Conservation (phyloP, 805 yeast genomes). For the Kuraishia floccosa region DNA sequence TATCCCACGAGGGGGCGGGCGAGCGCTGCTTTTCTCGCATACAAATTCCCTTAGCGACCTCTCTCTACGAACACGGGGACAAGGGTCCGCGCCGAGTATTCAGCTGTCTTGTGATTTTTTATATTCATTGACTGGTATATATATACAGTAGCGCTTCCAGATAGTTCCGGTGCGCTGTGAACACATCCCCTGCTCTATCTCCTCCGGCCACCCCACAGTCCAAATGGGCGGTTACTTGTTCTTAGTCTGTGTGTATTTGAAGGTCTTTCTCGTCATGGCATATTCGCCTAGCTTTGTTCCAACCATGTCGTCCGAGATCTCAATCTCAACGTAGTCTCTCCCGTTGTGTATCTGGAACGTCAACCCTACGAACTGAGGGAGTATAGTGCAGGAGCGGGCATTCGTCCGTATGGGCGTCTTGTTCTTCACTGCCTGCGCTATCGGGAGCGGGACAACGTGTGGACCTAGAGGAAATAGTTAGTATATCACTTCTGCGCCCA, state of each 20-base stretch:
- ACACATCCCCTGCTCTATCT: too few species aligned
- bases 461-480: constrained; percentile 46
- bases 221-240: constrained; percentile 30
- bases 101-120: too few species aligned
- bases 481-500: too few species aligned
- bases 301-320: constrained; percentile 90
- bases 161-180: too few species aligned
- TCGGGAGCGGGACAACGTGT: constrained; percentile 88
- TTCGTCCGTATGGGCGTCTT: constrained; percentile 90
- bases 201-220: too few species aligned
- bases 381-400: constrained; percentile 87
- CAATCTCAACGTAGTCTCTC: constrained; percentile 81
- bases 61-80: too few species aligned
- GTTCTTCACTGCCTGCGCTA: constrained; percentile 69
- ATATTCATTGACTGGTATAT: too few species aligned
- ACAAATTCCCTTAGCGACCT: too few species aligned
- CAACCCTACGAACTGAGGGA: constrained; percentile 93
- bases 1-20: too few species aligned
- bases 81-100: too few species aligned
- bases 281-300: constrained; percentile 93
- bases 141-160: too few species aligned
- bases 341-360: constrained; percentile 96
- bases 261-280: constrained; percentile 87
- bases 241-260: constrained; percentile 71
- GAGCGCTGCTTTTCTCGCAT: too few species aligned